phyloP scores from a whole-genome alignment of 1,284 basidiomycete species.

The Microbotryomycetes sp. region DNA sequence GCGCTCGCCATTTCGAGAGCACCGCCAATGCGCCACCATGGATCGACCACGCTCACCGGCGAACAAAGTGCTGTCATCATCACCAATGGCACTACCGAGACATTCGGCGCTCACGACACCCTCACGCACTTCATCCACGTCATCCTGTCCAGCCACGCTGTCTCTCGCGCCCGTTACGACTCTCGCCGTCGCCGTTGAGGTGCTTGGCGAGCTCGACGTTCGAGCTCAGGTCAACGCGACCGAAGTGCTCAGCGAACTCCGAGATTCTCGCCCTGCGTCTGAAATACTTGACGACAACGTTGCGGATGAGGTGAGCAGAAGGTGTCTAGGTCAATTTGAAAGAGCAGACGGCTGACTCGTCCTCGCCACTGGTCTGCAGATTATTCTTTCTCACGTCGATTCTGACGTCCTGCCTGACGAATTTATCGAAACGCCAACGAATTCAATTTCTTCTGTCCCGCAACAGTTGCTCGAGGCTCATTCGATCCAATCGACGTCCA shows the following conservation, averaged over 20 bases:
- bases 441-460: background rate
- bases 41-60: background rate
- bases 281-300: background rate
- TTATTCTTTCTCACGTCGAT: background rate
- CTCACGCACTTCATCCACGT: background rate
- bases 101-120: background rate
- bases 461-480: background rate
- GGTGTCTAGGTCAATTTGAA: too few species aligned
- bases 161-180: background rate
- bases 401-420: background rate
- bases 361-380: too few species aligned
- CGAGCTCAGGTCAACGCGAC: background rate
- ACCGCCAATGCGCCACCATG: background rate
- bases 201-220: background rate
- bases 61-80: background rate
- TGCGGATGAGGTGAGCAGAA: background rate
- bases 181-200: background rate
- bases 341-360: too few species aligned
- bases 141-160: background rate
- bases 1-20: background rate
- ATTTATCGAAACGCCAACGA: background rate
- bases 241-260: background rate
- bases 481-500: background rate
- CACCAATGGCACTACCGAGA: background rate
- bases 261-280: background rate